Evolutionary conservation across 2,329 filamentous ascomycete species (phyloP), one percentile per base, ranked within the genome.

Genomic region (Fusarium verticillioides): DNA sequence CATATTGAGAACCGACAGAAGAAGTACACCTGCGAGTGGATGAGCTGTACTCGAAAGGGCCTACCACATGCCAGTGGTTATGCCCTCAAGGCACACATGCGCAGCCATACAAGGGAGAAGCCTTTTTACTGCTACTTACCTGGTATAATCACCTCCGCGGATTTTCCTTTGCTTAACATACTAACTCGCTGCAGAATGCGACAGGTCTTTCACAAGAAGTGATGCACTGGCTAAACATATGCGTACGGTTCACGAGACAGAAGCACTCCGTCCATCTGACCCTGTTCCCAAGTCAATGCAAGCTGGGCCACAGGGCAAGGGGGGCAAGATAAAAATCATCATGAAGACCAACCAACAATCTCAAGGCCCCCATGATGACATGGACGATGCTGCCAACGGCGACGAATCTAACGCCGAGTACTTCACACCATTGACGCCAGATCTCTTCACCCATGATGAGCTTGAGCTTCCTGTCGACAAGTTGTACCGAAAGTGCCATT

Each of bases 11-110:
- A 92, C 69, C 90, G 95, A 61, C 94, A 96, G 84, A 97, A 97
- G 84, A 97, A 96, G 82, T 98, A 98, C 81, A 95, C 94, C n/a
- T 99, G 96, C 83, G 96, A 98, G 83, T 99, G 96, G 96, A 90
- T 89, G 67, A 96, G 96, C 75, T 99, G 96, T 81, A 88, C 87
- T 60, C 86, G 95, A 70, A 98, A 97, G 84, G 94, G 95, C 67
- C 91, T 96, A 83, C 91, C 94, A 23, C 96, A 99, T 83, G 96
- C 96, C 3, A 97, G 95, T 78, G 96, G 94, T 5, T 99, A 99
- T 84, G 96, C 96, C 9, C 85, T 99, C 73, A 95, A 97, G 81
- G 96, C 96, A 15, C 96, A 99, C 80, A 97, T 99, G 95, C 89
- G 96, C 76, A 98, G 95, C 81, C 96, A 99, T 82, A 99, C 96